These are phyloP conservation scores for Annulohypoxylon truncatum DNA, from an alignment of 2,329 filamentous ascomycete species.

Conservation along the genomic window DNA sequence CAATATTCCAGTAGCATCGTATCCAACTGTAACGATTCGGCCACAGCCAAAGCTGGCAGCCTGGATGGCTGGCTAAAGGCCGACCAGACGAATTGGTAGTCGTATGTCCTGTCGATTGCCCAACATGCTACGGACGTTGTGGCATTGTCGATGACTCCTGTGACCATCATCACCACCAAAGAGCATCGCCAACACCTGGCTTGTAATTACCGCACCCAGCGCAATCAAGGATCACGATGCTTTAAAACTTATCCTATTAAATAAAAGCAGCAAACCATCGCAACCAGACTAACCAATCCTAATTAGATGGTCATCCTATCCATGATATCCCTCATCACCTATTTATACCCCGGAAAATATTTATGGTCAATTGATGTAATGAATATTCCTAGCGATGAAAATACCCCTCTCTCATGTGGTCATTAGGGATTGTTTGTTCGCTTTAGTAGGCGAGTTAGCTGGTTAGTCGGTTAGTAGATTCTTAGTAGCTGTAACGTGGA, in stretches of 20 bases:
- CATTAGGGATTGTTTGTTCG: conserved; percentile 23
- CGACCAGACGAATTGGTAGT: conserved; percentile 32
- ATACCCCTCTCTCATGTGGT: neutral
- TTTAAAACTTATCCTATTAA: conserved; percentile 21
- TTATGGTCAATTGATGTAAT: conserved; percentile 24
- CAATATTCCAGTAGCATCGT: conserved; percentile 4
- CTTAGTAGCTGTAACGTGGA: neutral
- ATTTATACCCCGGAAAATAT: conserved; percentile 22
- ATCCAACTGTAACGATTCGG: conserved; percentile 32
- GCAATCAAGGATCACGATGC: conserved; percentile 37
- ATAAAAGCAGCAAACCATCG: conserved; percentile 28
- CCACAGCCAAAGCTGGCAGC: conserved; percentile 20
- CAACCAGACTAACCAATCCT: conserved; percentile 20
- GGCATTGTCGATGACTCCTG: conserved; percentile 30
- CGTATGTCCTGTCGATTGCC: conserved; percentile 28
- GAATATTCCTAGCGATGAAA: conserved; percentile 15
- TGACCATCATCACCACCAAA: conserved; percentile 21
- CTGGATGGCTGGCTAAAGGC: conserved; percentile 1
- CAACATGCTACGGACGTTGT: conserved; percentile 23
- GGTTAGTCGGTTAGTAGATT: neutral
- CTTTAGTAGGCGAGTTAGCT: neutral
- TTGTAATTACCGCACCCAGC: conserved; percentile 30
- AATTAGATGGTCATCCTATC: conserved; percentile 24
- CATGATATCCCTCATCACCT: conserved; percentile 16
- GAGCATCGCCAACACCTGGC: conserved; percentile 19